A percentile compares a stretch with the other conserved stretches of the same genome.
Conservation (phyloP, 306 rosid species). For the Calophaca sinica region DNA sequence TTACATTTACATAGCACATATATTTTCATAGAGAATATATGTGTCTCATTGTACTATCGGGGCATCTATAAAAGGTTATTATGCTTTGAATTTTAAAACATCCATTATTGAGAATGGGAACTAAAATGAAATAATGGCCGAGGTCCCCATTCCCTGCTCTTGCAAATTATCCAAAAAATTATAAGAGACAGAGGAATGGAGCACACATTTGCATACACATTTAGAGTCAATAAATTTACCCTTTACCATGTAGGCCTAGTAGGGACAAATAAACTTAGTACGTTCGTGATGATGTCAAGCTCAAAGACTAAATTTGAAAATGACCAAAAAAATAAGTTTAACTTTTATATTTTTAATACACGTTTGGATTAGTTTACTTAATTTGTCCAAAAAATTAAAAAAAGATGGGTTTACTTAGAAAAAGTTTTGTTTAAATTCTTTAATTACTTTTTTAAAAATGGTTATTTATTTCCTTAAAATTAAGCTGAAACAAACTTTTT, state of each 20-base stretch:
- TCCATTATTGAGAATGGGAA: slow-evolving; percentile 44
- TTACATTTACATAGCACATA: slow-evolving; percentile 30
- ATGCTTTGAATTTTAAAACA: slow-evolving; percentile 42
- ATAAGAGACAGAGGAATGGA: slow-evolving; percentile 18
- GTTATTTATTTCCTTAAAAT: not conserved
- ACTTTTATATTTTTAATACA: not conserved
- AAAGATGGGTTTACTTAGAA: not conserved
- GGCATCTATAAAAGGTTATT: slow-evolving; percentile 42
- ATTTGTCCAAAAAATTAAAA: not conserved
- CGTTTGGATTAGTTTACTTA: not conserved
- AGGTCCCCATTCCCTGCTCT: slow-evolving; percentile 42
- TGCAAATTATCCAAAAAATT: slow-evolving; percentile 46
- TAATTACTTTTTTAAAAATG: too few relatives aligned
- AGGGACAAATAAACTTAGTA: not conserved
- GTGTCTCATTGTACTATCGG: slow-evolving; percentile 46
- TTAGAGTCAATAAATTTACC: slow-evolving; percentile 14
- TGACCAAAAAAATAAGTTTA: not conserved
- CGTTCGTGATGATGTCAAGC: not conserved
- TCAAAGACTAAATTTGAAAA: slow-evolving; percentile 18
- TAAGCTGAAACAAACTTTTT: not conserved
- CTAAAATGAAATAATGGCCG: slow-evolving; percentile 38
- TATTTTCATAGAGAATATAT: slow-evolving; percentile 45
- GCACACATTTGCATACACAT: not conserved
- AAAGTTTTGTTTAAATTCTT: not conserved
- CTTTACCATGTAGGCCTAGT: slow-evolving; percentile 34